Conservation (phyloP, 1,139 yeast species). For the Zygotorulaspora mrakii region DNA sequence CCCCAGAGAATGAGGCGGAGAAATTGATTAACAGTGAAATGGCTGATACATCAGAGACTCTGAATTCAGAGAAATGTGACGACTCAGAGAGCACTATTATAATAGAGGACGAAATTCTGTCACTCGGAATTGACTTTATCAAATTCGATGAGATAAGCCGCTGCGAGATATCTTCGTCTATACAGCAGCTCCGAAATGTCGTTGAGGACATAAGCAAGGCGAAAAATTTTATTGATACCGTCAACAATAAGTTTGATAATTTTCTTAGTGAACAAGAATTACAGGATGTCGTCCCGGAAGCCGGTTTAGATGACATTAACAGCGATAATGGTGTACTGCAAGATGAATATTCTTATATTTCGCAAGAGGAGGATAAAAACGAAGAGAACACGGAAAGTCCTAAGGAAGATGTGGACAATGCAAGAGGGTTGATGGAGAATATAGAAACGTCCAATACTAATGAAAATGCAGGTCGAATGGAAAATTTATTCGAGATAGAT, state of each 20-base stretch:
- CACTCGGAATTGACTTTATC: slow-evolving; percentile 34
- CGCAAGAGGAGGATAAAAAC: slow-evolving; percentile 11
- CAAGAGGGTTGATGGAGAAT: slow-evolving; percentile 2
- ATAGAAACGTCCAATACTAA: slow-evolving; percentile 7
- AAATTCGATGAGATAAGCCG: slow-evolving; percentile 41
- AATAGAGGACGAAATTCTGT: slow-evolving; percentile 33
- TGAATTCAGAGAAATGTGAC: slow-evolving; percentile 6
- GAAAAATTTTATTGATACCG: slow-evolving; percentile 49
- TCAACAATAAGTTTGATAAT: slow-evolving; percentile 38
- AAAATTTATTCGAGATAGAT: slow-evolving; percentile 55
- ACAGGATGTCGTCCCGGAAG: slow-evolving; percentile 39
- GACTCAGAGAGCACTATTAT: slow-evolving; percentile 7
- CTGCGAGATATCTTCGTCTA: slow-evolving; percentile 58
- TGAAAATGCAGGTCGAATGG: slow-evolving; percentile 18
- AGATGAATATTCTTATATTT: slow-evolving; percentile 7
- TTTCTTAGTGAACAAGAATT: slow-evolving; percentile 35
- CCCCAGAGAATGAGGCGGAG: slow-evolving; percentile 7
- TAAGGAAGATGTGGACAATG: slow-evolving; percentile 2
- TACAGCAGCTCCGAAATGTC: slow-evolving; percentile 53
- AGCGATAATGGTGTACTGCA: slow-evolving; percentile 20
- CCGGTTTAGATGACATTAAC: slow-evolving; percentile 29
- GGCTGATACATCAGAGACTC: slow-evolving; percentile 26
- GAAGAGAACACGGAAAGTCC: slow-evolving; percentile 13
- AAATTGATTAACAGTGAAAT: slow-evolving; percentile 7
- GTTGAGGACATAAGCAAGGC: slow-evolving; percentile 57